Conservation (phyloP, 192 early-diverging fungal species). For the Physocladia obscura region DNA sequence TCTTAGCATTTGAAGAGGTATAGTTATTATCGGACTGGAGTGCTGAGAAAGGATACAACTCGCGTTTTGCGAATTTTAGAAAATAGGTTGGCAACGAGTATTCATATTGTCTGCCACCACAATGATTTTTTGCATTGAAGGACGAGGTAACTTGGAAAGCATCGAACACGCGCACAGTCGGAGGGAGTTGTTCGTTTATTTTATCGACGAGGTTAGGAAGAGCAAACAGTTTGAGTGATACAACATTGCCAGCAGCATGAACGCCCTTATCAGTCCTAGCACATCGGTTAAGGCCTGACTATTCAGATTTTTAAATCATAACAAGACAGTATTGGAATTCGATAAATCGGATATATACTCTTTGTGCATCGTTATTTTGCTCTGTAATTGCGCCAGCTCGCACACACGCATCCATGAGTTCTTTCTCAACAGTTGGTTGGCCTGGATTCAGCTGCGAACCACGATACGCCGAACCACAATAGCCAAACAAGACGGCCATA, state of each 20-base stretch:
- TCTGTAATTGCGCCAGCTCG: conserved; percentile 78
- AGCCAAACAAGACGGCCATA: conserved; percentile 87
- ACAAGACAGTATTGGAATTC: not conserved
- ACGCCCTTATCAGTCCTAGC: conserved; percentile 99
- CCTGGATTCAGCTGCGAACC: conserved; percentile 94
- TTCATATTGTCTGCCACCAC: conserved; percentile 95
- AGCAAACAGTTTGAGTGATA: conserved; percentile 87
- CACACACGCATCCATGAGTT: conserved; percentile 83
- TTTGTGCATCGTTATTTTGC: conserved; percentile 81
- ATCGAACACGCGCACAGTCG: conserved; percentile 88
- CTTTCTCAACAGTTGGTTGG: conserved; percentile 75
- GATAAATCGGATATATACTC: conserved; percentile 51
- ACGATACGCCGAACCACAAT: conserved; percentile 91
- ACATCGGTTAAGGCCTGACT: conserved; percentile 83
- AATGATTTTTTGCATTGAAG: conserved; percentile 89
- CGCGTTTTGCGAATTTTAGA: conserved; percentile 51
- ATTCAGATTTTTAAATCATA: not conserved
- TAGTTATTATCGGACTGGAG: too few relatives aligned
- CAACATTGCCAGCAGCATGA: conserved; percentile 93
- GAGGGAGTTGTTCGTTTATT: conserved; percentile 82
- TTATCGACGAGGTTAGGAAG: conserved; percentile 70
- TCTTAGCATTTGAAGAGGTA: too few relatives aligned
- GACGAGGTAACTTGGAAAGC: conserved; percentile 68
- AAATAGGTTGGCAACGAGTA: conserved; percentile 93
- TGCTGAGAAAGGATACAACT: conserved; percentile 42